A percentile compares a stretch with the other conserved stretches of the same genome.
phyloP scores from a whole-genome alignment of 768 basidiomycete species.

The Suillus variegatus region DNA sequence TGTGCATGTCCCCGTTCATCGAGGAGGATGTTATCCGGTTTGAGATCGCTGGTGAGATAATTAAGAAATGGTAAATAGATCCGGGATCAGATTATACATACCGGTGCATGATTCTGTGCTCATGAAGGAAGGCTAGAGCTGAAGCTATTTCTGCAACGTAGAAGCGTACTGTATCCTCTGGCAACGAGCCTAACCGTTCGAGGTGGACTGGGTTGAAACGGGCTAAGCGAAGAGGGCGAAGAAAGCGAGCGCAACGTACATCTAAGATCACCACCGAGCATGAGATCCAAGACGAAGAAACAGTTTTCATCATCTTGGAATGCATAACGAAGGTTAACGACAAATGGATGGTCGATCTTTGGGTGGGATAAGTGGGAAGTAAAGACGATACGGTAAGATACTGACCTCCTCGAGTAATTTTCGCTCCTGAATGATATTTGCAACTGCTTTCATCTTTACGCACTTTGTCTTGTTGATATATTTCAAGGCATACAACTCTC shows the following conservation, averaged over 20 bases:
- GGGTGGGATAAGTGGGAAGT: not conserved
- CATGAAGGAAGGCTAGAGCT: constrained; percentile 87
- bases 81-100: constrained; percentile 36
- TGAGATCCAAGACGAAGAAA: constrained; percentile 96
- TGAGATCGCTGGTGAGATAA: constrained; percentile 69
- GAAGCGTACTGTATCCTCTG: constrained; percentile 81
- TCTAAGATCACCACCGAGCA: constrained; percentile 93
- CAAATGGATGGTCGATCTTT: constrained; percentile 93
- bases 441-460: constrained; percentile 97
- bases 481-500: constrained; percentile 94
- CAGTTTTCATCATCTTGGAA: constrained; percentile 99
- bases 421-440: constrained; percentile 96
- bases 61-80: not conserved
- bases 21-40: constrained; percentile 96
- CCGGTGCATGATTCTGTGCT: constrained; percentile 96
- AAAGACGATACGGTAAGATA: not conserved
- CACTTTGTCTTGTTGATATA: constrained; percentile 99
- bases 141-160: constrained; percentile 90
- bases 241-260: constrained; percentile 54
- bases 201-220: constrained; percentile 66
- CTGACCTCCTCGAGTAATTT: constrained; percentile 91
- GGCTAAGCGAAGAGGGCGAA: not conserved
- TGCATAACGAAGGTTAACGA: constrained; percentile 93
- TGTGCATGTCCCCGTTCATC: constrained; percentile 97
- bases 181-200: constrained; percentile 73